A percentile compares a stretch with the other conserved stretches of the same genome.
Evolutionary conservation across 108 stramenopile genomes (phyloP).

Genomic region (Conticribra weissflogii): DNA sequence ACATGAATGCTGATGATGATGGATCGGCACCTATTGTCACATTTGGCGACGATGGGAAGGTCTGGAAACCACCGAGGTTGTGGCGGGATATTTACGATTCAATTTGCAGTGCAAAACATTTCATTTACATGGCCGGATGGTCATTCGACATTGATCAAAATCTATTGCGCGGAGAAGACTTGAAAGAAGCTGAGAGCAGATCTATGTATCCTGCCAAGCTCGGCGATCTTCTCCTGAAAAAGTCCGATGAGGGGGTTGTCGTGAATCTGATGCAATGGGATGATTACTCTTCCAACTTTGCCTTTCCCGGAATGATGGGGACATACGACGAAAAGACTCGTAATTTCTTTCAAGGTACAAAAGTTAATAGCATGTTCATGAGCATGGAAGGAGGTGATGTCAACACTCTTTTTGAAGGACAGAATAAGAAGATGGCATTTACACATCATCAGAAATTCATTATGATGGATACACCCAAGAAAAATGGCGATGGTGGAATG

Average conservation of each 20-base stretch:
- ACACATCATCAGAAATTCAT: slow-evolving; percentile 59
- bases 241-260: slow-evolving; percentile 47
- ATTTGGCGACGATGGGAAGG: slow-evolving; percentile 32
- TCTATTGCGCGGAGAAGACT: slow-evolving; percentile 47
- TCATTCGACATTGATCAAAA: slow-evolving; percentile 44
- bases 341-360: slow-evolving; percentile 33
- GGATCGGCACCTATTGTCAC: slow-evolving; percentile 37
- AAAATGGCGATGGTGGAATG: slow-evolving; percentile 20
- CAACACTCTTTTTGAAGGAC: slow-evolving; percentile 25
- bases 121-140: slow-evolving; percentile 56
- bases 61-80: slow-evolving; percentile 38
- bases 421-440: slow-evolving; percentile 44
- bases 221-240: slow-evolving; percentile 47
- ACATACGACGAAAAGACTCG: slow-evolving; percentile 47
- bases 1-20: slow-evolving; percentile 58
- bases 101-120: slow-evolving; percentile 49
- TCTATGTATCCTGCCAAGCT: slow-evolving; percentile 40
- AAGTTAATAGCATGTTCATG: slow-evolving; percentile 42
- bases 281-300: slow-evolving; percentile 43
- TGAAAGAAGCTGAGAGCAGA: slow-evolving; percentile 1
- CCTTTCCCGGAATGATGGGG: slow-evolving; percentile 47
- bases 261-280: slow-evolving; percentile 62
- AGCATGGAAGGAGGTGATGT: slow-evolving; percentile 39
- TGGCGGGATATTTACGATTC: slow-evolving; percentile 57
- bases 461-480: slow-evolving; percentile 47